Evolutionary conservation across 202 grass and related monocot genomes (phyloP), one percentile per base, ranked within the genome.

Genomic region (Musa balbisiana): DNA sequence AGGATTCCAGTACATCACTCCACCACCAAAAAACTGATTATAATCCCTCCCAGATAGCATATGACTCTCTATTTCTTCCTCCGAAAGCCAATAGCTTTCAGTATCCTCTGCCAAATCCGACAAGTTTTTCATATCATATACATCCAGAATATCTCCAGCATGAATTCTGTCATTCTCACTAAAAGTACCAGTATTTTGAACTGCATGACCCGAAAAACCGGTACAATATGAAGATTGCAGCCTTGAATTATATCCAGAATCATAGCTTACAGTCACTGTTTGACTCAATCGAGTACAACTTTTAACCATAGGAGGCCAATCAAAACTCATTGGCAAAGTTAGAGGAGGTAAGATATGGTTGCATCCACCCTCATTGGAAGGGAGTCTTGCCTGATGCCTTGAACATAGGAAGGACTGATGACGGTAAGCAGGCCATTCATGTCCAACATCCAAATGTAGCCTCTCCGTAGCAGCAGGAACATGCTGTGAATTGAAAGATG

Each of bases 1-100:
- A 76, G 94, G 88, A 84, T 85, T 98, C 94, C 94, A 98, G 65
- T 98, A 98, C 94, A 98, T 98, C 62, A 98, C 73, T 20, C 94
- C 94, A 72, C 94, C 94, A 78, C 94, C 94, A 73, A 98, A 98
- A 85, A 88, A 89, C 87, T 98, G 88, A 80, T 93, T 93, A 87
- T 88, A 86, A 70, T 92, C 90, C 80, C 88, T 93, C 84, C 84
- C 90, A 73, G 94, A 91, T 80, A 78, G 74, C 73, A 87, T 82
- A 21, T 78, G 85, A 5, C 51, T 72, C 65, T 98, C 94, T 65
- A 76, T 78, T 90, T 98, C 94, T 75, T 98, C 94, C 87, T 94
- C 94, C 56, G 94, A 98, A 74, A 84, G 87, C 92, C 92, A 91
- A 78, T 88, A 98, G 83, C 90, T 87, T 88, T 98, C 94, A 67